Evolutionary conservation across 2,329 filamentous ascomycete genomes (phyloP), one percentile per base, ranked within the genome.

Genomic region (Fusarium neocosmosporiellum): DNA sequence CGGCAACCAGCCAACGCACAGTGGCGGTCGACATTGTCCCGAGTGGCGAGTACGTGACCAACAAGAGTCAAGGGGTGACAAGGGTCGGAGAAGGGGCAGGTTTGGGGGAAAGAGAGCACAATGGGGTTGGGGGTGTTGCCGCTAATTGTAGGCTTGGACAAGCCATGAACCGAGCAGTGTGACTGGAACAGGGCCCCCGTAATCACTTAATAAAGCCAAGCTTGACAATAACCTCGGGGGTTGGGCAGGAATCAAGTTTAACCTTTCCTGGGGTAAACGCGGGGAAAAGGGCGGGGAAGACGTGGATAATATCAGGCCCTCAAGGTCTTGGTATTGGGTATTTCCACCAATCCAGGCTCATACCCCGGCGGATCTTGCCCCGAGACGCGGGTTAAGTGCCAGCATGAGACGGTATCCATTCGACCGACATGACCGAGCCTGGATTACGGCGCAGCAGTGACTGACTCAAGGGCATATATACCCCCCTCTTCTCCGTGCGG

Each of bases 1-100:
- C n/a, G n/a, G n/a, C n/a, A n/a, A n/a, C n/a, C n/a, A n/a, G n/a
- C n/a, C n/a, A n/a, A 33, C 46, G 64, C 7, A 73, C 33, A n/a
- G 54, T 69, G 7, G 24, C 59, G 29, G 27, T 50, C 16, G 66
- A 48, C 69, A 73, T 73, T 59, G 18, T 64, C n/a, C 20, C 29
- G 20, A 46, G 16, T 22, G 20, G n/a, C 37, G 43, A 24, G 29
- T 48, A 27, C n/a, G n/a, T 24, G n/a, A 10, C 31, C 16, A n/a
- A 5, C 27, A 50, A n/a, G 27, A 50, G 46, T 50, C 27, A 50
- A 50, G 46, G 46, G 46, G 27, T 50, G 46, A 31, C 27, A 20
- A 31, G 46, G 46, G 46, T 29, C 24, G 46, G 46, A n/a, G 27
- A 50, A 31, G 46, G 46, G 46, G 27, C 24, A 50, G 7, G 24